Evolutionary conservation across 1,139 yeast genomes (phyloP), one percentile per base, ranked within the genome.

Genomic region (Kodamaea anthophila): DNA sequence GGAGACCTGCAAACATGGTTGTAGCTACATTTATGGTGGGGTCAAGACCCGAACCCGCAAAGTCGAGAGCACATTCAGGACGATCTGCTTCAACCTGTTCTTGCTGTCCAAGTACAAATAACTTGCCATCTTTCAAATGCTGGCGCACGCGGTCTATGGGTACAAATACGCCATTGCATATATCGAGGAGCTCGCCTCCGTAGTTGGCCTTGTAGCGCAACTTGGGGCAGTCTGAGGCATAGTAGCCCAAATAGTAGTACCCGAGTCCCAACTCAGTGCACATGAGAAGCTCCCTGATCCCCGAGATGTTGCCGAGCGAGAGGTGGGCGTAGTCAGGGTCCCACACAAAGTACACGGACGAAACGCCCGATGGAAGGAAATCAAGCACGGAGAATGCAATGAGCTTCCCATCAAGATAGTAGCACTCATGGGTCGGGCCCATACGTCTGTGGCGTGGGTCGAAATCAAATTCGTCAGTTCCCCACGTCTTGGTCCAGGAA

Each of bases 341-440:
- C 85, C 94, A 86, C 11, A 87, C 75, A 46, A 87, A 82, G 47
- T 87, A 88, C 1, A 88, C 91, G 0, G 94, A 79, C 0, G 95
- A 85, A 0, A 88, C 53, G 0, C 88, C 82, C 11, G 74, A 54
- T 0, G 95, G 95, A 21, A 88, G 51, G 19, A 87, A 60, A 51
- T 88, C 97, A 15, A 83, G 50, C 0, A 87, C 84, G 0, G 86
- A 85, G 19, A 88, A 57, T 0, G 93, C 96, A 23, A 85, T 73
- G 18, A 88, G 58, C 36, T 69, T 65, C 5, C 57, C 76, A 28
- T 83, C 70, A 14, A 71, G 51, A 44, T 82, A 81, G 47, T 86
- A 87, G 47, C 85, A 73, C 46, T 85, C 94, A 50, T 88, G 97
- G 1, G 66, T 68, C 32, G 73, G 77, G 70, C 86, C 48, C 40